Evolutionary conservation across 2,329 filamentous ascomycete genomes (phyloP), one percentile per base, ranked within the genome.

Genomic region (Exophiala viscosa): DNA sequence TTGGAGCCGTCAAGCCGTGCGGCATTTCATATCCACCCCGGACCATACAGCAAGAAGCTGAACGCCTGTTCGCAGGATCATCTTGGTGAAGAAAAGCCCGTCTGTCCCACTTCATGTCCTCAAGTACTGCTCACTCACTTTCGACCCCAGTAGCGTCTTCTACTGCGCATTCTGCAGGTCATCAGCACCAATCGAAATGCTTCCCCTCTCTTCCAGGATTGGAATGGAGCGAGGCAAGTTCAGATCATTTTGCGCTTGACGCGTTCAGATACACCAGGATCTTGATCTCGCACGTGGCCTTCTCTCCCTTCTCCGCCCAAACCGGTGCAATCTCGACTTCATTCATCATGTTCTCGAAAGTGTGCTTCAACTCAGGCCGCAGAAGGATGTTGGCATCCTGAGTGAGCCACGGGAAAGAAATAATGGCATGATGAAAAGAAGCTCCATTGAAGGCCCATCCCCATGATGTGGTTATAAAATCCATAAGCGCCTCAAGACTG

Each of bases 361-460:
- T 58, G 2, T 55, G 46, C 23, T 39, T 32, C 39, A 55, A 9
- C 7, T 50, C 58, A 4, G 50, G 45, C 7, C 54, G 47, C 11
- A 60, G 42, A 2, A 62, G 40, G 17, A 62, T 51, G 36, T 57
- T 54, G 13, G 55, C 43, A 11, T 51, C 34, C 5, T 54, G 36
- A 9, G 8, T 46, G 40, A 60, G 44, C 60, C 60, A 61, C 14
- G 57, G 53, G 35, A 60, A 59, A 1, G 50, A 52, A 10, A 45
- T 50, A 5, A 55, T 46, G 4, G 55, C 49, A 14, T 60, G 50
- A 13, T 38, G 35, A 39, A 61, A 55, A 9, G 10, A 20, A 5
- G 10, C 20, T 14, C 45, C 57, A 9, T 56, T 51, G 48, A 59
- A 55, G 8, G 42, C 45, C 38, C 48, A 58, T 18, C 42, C 49